phyloP scores from a whole-genome alignment of 768 basidiomycete genomes.

The Leccinum olivaceopallidum region DNA sequence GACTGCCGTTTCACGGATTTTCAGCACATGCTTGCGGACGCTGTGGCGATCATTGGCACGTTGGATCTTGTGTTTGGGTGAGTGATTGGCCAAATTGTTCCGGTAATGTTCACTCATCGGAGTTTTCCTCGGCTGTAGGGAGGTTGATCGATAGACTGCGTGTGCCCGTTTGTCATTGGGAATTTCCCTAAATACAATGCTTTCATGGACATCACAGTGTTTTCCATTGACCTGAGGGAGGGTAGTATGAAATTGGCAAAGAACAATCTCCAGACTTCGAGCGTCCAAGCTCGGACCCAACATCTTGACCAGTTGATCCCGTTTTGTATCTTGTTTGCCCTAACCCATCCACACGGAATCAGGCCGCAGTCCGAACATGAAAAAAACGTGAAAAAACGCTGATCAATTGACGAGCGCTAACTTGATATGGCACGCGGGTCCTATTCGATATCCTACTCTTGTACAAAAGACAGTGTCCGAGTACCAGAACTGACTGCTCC shows the following conservation, averaged over 20 bases:
- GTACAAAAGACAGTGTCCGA: background rate
- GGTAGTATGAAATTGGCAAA: background rate
- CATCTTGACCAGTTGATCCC: background rate
- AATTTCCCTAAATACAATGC: background rate
- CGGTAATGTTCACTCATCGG: background rate
- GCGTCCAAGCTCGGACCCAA: background rate
- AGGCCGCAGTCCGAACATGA: background rate
- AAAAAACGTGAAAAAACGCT: background rate
- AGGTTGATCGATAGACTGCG: constrained; percentile 33
- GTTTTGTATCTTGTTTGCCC: background rate
- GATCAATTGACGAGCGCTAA: background rate
- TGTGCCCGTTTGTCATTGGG: background rate
- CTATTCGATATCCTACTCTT: background rate
- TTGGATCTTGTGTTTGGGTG: constrained; percentile 98
- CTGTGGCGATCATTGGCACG: constrained; percentile 96
- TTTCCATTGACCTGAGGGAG: background rate
- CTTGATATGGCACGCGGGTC: background rate
- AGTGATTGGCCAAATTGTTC: constrained; percentile 32
- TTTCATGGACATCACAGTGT: background rate
- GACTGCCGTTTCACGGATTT: constrained; percentile 29
- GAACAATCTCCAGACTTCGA: background rate
- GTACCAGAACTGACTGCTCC: background rate
- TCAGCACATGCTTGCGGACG: constrained; percentile 90
- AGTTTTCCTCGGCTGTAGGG: constrained; percentile 11
- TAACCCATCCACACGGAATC: background rate